Conservation (phyloP, 192 early-diverging fungal species). For the Backusella parvicylindrica region DNA sequence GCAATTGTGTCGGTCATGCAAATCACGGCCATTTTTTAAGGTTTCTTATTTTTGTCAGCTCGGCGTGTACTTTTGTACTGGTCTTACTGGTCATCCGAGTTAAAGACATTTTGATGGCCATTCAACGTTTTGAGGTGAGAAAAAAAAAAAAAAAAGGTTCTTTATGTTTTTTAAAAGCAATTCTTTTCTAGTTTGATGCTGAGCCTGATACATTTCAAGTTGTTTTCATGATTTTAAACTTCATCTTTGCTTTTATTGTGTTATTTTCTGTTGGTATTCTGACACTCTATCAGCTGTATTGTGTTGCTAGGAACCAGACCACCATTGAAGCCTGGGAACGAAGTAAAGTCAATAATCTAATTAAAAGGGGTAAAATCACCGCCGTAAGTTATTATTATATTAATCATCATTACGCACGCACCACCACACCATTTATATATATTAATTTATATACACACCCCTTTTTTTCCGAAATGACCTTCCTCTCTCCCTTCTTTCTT, state of each 20-base stretch:
- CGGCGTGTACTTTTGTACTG: constrained; percentile 54
- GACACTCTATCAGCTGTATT: constrained; percentile 68
- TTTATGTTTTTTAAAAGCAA: neutral
- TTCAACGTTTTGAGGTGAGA: constrained; percentile 27
- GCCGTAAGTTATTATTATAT: constrained; percentile 29
- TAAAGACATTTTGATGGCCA: constrained; percentile 36
- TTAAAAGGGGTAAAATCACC: constrained; percentile 56
- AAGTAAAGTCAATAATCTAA: constrained; percentile 61
- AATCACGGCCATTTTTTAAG: constrained; percentile 79
- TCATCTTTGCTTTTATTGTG: constrained; percentile 69
- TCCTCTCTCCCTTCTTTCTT: neutral
- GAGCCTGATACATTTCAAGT: constrained; percentile 49
- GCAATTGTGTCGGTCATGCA: constrained; percentile 80
- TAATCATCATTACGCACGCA: neutral
- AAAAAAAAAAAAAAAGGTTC: too few relatives aligned
- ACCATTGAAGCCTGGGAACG: constrained; percentile 84
- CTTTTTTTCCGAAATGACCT: neutral
- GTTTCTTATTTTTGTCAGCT: constrained; percentile 69
- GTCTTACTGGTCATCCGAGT: constrained; percentile 55
- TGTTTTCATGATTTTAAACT: constrained; percentile 72
- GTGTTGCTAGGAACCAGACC: constrained; percentile 63
- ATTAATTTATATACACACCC: neutral
- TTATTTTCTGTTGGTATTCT: constrained; percentile 71
- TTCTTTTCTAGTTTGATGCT: constrained; percentile 24
- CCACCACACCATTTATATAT: neutral